phyloP scores from a whole-genome alignment of 371 early-diverging fungal species.

The Amoeboradix gromovi region DNA sequence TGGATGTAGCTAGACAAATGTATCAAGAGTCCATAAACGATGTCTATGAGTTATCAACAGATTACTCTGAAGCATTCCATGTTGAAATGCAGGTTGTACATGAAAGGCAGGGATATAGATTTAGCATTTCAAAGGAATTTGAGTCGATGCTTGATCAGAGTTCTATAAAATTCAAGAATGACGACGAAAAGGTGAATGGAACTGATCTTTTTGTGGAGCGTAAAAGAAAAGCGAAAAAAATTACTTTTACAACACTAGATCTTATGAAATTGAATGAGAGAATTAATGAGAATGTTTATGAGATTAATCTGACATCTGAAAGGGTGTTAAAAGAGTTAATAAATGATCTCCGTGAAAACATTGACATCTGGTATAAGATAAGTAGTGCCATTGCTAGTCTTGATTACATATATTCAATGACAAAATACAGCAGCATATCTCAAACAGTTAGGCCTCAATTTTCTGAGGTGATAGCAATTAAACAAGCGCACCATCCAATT shows the following conservation, averaged over 20 bases:
- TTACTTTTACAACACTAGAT: slow-evolving; percentile 42
- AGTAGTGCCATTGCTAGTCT: slow-evolving; percentile 50
- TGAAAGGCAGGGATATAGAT: not conserved
- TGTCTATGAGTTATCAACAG: slow-evolving; percentile 33
- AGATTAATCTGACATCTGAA: slow-evolving; percentile 54
- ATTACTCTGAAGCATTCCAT: slow-evolving; percentile 14
- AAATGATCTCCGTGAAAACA: slow-evolving; percentile 19
- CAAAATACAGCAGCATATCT: slow-evolving; percentile 20
- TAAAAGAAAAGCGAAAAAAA: slow-evolving; percentile 22
- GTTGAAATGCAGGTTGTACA: not conserved
- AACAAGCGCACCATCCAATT: slow-evolving; percentile 51
- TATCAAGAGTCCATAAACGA: slow-evolving; percentile 57
- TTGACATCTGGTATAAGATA: slow-evolving; percentile 35
- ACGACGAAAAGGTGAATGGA: too few species aligned
- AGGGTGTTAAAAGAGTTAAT: slow-evolving; percentile 32
- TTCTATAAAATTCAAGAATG: too few species aligned
- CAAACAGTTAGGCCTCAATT: slow-evolving; percentile 41
- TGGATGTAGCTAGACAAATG: slow-evolving; percentile 61
- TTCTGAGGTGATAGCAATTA: slow-evolving; percentile 40
- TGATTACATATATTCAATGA: slow-evolving; percentile 47
- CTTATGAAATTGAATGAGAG: slow-evolving; percentile 28
- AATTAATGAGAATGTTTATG: slow-evolving; percentile 29
- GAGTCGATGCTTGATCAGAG: not conserved
- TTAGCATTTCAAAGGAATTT: not conserved
- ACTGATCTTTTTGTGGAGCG: slow-evolving; percentile 25